These are phyloP conservation scores for Spathaspora sp. DNA, from an alignment of 805 yeast species.

Conservation along the genomic window DNA sequence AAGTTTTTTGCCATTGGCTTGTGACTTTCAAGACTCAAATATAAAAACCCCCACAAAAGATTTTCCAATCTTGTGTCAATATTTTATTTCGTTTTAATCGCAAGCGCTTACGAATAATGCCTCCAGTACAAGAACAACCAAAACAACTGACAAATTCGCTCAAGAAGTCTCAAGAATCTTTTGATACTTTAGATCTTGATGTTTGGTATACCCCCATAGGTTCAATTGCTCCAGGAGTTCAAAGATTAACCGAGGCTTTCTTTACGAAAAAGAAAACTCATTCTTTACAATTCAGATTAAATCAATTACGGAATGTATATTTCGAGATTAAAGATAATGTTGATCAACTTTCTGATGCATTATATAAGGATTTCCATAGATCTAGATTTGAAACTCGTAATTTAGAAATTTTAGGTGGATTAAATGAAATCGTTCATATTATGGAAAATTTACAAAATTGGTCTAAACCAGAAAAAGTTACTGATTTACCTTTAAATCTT, in stretches of 20 bases:
- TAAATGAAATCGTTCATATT: constrained; percentile 55
- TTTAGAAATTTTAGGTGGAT: constrained; percentile 50
- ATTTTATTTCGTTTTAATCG: no score
- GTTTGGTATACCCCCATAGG: constrained; percentile 39
- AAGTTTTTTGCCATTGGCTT: background rate
- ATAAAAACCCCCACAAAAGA: background rate
- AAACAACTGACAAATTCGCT: background rate
- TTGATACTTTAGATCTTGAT: background rate
- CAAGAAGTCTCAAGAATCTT: background rate
- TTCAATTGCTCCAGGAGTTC: constrained; percentile 47
- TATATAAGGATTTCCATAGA: constrained; percentile 66
- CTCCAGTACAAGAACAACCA: background rate
- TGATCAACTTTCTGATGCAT: constrained; percentile 52
- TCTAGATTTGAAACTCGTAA: constrained; percentile 57
- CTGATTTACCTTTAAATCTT: constrained; percentile 33
- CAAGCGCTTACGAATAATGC: background rate
- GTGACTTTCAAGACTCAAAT: background rate
- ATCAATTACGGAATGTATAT: constrained; percentile 65
- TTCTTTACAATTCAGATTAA: constrained; percentile 51
- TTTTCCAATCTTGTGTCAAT: background rate
- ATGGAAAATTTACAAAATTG: constrained; percentile 60
- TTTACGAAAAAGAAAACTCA: constrained; percentile 44
- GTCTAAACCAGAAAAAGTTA: constrained; percentile 48
- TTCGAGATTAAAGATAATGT: constrained; percentile 58
- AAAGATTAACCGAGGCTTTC: constrained; percentile 38